These are phyloP conservation scores for Aspergillus ostianus DNA, from an alignment of 495 filamentous ascomycete genomes.

Conservation along the genomic window DNA sequence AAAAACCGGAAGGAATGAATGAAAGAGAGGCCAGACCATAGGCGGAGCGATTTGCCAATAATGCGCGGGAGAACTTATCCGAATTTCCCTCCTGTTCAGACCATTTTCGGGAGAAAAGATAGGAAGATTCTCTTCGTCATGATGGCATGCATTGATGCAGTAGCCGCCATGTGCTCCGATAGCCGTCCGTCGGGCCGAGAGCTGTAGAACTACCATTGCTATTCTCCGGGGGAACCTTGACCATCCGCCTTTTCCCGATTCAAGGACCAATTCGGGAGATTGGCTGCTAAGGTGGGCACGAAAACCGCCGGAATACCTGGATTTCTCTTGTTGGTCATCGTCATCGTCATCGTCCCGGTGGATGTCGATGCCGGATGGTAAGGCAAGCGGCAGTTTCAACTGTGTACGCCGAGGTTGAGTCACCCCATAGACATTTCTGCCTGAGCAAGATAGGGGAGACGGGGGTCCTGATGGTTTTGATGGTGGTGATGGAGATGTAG, in stretches of 20 bases:
- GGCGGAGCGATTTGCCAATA: neutral
- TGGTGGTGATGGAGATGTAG: too few species aligned
- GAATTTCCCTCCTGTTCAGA: neutral
- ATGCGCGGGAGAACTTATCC: neutral
- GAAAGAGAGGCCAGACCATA: slow-evolving; percentile 12
- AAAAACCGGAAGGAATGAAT: slow-evolving; percentile 1
- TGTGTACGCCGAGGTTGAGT: too few species aligned
- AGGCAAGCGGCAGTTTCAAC: too few species aligned
- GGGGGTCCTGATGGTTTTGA: too few species aligned
- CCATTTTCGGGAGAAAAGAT: neutral
- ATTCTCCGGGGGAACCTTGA: slow-evolving; percentile 9
- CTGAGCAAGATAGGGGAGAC: too few species aligned
- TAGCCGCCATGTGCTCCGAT: neutral
- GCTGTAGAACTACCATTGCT: slow-evolving; percentile 5
- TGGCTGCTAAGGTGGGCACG: slow-evolving; percentile 14
- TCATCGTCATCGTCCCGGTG: neutral
- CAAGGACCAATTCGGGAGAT: slow-evolving; percentile 14
- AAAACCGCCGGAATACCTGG: slow-evolving; percentile 24
- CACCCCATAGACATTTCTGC: neutral
- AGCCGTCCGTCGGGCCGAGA: slow-evolving; percentile 25
- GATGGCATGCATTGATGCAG: neutral
- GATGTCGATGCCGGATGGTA: neutral
- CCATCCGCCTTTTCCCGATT: slow-evolving; percentile 21
- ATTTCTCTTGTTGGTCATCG: neutral
- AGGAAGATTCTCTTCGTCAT: neutral